Conservation (phyloP, 2,329 filamentous ascomycete species). For the Fusarium sp. region DNA sequence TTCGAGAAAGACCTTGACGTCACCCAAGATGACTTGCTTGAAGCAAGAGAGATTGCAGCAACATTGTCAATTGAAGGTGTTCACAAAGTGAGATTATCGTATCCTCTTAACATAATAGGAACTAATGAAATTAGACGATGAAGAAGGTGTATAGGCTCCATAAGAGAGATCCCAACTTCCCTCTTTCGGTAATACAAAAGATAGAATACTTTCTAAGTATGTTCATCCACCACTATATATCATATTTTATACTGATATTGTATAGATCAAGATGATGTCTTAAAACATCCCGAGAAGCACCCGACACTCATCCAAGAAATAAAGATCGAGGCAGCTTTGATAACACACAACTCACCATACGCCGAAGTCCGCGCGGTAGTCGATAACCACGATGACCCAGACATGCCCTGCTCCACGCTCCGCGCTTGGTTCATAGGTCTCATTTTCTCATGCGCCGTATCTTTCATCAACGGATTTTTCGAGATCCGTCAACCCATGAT, state of each 20-base stretch:
- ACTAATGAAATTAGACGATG: constrained; percentile 47
- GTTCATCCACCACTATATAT: constrained; percentile 5
- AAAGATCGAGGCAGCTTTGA: constrained; percentile 64
- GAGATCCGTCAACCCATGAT: constrained; percentile 67
- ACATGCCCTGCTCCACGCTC: constrained; percentile 64
- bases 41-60: constrained; percentile 55
- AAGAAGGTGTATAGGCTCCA: constrained; percentile 51
- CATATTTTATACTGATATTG: background rate
- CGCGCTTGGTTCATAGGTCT: constrained; percentile 66
- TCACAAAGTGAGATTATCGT: constrained; percentile 39
- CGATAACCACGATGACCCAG: constrained; percentile 63
- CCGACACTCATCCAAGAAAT: constrained; percentile 60
- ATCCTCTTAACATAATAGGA: accelerated
- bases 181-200: constrained; percentile 50
- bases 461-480: constrained; percentile 68
- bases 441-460: constrained; percentile 59
- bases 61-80: constrained; percentile 52
- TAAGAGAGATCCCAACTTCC: constrained; percentile 54
- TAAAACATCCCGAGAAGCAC: constrained; percentile 54
- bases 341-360: constrained; percentile 66
- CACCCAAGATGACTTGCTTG: constrained; percentile 58
- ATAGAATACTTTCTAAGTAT: constrained; percentile 53
- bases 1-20: constrained; percentile 49
- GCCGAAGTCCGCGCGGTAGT: constrained; percentile 66
- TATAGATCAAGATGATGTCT: constrained; percentile 47